Evolutionary conservation across 1,139 yeast genomes (phyloP), one percentile per base, ranked within the genome.

Genomic region (Ogataea hybrid): DNA sequence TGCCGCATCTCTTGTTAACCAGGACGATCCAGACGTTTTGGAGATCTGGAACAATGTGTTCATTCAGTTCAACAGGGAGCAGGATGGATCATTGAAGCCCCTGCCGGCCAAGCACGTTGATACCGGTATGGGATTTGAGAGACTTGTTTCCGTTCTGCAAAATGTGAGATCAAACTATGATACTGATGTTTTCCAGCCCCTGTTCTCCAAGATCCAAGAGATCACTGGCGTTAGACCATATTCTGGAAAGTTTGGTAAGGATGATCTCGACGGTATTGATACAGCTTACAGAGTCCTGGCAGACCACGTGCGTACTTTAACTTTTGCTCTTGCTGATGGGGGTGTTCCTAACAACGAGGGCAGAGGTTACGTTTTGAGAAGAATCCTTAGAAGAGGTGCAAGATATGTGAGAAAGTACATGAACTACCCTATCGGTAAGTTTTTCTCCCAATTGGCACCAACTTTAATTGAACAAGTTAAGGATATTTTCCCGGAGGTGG

Each of bases 341-440:
- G 98, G 98, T 58, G 97, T 94, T 44, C 99, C 99, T 59, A 92
- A 92, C 69, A 92, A 90, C 61, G 98, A 92, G 64, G 99, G 99
- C 58, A 84, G 98, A 70, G 99, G 99, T 55, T 92, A 92, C 60
- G 99, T 92, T 30, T 72, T 92, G 62, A 84, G 99, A 71, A 84
- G 99, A 71, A 89, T 92, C 56, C 75, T 92, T 60, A 85, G 99
- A 73, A 84, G 99, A 73, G 99, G 98, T 59, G 87, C 96, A 35
- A 86, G 98, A 67, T 92, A 87, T 59, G 97, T 85, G 37, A 85
- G 97, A 68, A 92, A 92, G 70, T 89, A 92, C 71, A 83, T 92
- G 84, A 81, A 88, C 68, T 90, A 86, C 61, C 97, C 96, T 49
- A 88, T 90, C 57, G 98, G 98, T 42, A 77, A 81, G 46, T 92